Base-by-base conservation (phyloP, 129 eudicot species). In the Arctium lappa region DNA sequence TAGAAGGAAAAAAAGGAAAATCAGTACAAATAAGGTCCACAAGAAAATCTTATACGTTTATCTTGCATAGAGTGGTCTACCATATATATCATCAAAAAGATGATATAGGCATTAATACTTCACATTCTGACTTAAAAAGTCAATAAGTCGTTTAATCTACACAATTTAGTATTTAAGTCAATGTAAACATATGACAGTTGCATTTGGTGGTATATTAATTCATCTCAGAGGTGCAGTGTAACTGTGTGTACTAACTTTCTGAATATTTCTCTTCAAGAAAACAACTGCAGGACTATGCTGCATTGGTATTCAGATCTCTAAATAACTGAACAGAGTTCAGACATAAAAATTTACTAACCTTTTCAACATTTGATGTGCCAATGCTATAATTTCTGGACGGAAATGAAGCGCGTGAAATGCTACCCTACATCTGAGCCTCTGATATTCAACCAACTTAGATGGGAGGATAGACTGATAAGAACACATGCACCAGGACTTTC, bases 341-440 rank as follows among this genome's bases (percentile, higher is more conserved):
- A 29, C 8, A 56, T 56, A 66, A 66, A 65, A 18, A 22, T 1
- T 7, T 66, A 72, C 83, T 78, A 36, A 85, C 98, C 93, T 91
- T 87, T 88, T 87, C 86, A 91, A 86, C 90, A 94, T 87, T 74
- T 73, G 82, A 39, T 83, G 87, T 15, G 93, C 93, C 74, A 90
- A 82, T 42, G 89, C 86, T 29, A 86, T 29, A 78, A 94, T 84
- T 81, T 90, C 95, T 63, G 92, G 82, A 34, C 97, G 97, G 72
- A 94, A 92, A 31, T 86, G 93, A 56, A 94, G 97, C 3, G 95
- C 95, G 11, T 92, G 92, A 85, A 92, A 94, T 79, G 97, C 97
- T 50, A 90, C 93, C 76, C 97, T 89, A 76, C 98, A 94, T 87
- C 98, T 92, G 75, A 94, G 95, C 87, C 94, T 88, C 86, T 92